A percentile compares a stretch with the other conserved stretches of the same genome.
Evolutionary conservation across 2,329 filamentous ascomycete genomes (phyloP).

Genomic region (Penicillium griseofulvum): DNA sequence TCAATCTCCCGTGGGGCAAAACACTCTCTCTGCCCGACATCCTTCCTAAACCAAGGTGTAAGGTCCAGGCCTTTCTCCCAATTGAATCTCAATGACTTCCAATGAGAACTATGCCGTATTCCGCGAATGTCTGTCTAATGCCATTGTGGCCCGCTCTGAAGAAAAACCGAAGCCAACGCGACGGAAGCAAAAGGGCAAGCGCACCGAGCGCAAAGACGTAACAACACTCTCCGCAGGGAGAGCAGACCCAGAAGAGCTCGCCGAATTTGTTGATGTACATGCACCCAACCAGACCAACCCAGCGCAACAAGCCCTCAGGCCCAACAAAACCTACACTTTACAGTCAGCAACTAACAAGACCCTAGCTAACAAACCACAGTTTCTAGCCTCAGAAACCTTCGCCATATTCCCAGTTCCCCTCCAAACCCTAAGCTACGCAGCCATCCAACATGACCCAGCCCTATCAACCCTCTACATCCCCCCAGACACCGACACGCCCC

Average conservation of each 20-base stretch:
- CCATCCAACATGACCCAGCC: slow-evolving; percentile 49
- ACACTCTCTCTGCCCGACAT: background rate
- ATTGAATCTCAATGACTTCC: slow-evolving; percentile 22
- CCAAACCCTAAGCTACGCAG: slow-evolving; percentile 60
- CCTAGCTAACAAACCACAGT: slow-evolving; percentile 42
- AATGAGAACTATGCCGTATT: slow-evolving; percentile 65
- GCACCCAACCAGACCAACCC: background rate
- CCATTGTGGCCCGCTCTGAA: slow-evolving; percentile 62
- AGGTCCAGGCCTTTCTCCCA: background rate
- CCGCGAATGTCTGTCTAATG: slow-evolving; percentile 69
- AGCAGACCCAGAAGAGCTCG: slow-evolving; percentile 63
- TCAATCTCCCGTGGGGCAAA: slow-evolving; percentile 16
- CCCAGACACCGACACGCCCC: slow-evolving; percentile 43
- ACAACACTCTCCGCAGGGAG: slow-evolving; percentile 12
- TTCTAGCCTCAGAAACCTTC: slow-evolving; percentile 70
- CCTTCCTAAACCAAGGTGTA: background rate
- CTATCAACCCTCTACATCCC: slow-evolving; percentile 56
- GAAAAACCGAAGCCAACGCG: slow-evolving; percentile 44
- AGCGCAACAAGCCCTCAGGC: background rate
- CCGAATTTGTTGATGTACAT: slow-evolving; percentile 71
- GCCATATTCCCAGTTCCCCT: slow-evolving; percentile 60
- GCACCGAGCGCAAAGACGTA: slow-evolving; percentile 14
- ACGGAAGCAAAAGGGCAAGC: slow-evolving; percentile 21
- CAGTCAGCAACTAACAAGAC: slow-evolving; percentile 5
- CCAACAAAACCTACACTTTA: background rate